phyloP scores from a whole-genome alignment of 345 rosid species.

The Gossypioides kirkii region DNA sequence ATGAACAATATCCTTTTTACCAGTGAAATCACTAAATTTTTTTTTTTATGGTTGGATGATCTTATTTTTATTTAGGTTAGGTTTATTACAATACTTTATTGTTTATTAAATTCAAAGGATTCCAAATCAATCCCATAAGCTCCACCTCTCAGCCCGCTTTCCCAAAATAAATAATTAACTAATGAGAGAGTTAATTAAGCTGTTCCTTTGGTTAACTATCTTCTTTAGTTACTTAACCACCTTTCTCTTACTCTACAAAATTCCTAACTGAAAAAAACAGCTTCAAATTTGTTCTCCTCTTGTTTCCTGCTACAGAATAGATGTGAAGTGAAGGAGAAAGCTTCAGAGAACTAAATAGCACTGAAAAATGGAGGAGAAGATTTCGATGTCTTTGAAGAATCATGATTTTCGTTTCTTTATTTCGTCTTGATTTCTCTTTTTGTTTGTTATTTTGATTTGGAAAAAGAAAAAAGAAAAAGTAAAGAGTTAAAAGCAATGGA shows the following conservation, averaged over 20 bases:
- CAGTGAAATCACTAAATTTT: too few species aligned
- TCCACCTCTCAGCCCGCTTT: too few species aligned
- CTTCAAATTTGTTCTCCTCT: not conserved
- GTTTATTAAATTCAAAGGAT: too few species aligned
- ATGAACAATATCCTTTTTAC: too few species aligned
- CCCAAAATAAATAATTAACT: not conserved
- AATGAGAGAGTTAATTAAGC: not conserved
- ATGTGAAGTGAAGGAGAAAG: slow-evolving; percentile 15
- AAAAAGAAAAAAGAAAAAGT: not conserved
- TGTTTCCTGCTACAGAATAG: slow-evolving; percentile 1
- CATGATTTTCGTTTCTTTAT: not conserved
- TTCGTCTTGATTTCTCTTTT: not conserved
- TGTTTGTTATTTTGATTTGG: not conserved
- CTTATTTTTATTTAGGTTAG: too few species aligned
- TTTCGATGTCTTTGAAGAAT: not conserved
- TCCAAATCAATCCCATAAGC: too few species aligned
- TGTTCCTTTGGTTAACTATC: slow-evolving; percentile 11
- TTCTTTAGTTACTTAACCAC: slow-evolving; percentile 16
- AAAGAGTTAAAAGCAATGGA: slow-evolving; percentile 41
- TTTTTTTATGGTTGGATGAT: too few species aligned
- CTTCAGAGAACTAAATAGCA: not conserved
- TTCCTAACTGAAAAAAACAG: not conserved
- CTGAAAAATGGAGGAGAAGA: not conserved
- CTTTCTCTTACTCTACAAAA: not conserved
- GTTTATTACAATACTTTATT: too few species aligned